Evolutionary conservation across 257 asterid genomes (phyloP).

Genomic region (Solanum chiquidenum): DNA sequence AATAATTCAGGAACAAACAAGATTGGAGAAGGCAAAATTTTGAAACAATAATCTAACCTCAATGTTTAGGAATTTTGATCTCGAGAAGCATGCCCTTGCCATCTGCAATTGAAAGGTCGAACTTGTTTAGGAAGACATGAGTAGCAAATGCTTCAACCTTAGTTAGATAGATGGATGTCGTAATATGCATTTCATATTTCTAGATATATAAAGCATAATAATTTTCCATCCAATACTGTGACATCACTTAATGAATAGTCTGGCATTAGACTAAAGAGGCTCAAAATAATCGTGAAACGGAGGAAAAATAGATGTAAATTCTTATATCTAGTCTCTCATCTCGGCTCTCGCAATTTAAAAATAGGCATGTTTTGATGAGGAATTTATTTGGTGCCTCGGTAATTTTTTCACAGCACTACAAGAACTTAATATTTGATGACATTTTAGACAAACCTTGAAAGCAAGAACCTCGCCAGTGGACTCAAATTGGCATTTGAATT

Average conservation of each 20-base stretch:
- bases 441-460: conserved; percentile 66
- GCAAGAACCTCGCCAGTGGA: conserved; percentile 96
- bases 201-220: not conserved
- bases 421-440: not conserved
- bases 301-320: not conserved
- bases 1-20: conserved; percentile 3
- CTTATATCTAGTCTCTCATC: not conserved
- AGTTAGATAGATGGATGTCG: not conserved
- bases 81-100: conserved; percentile 83
- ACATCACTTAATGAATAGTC: not conserved
- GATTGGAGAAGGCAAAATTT: not conserved
- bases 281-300: not conserved
- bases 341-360: not conserved
- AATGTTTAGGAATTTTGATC: conserved; percentile 51
- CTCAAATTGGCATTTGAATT: conserved; percentile 75
- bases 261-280: not conserved
- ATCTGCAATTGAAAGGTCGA: conserved; percentile 40
- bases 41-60: conserved; percentile 18
- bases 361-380: not conserved
- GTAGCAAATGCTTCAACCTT: not conserved
- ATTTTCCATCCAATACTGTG: not conserved
- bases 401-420: not conserved
- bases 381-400: not conserved
- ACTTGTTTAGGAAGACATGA: not conserved
- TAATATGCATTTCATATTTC: not conserved